Base-by-base conservation (phyloP, 108 stramenopile genomes). In the Mediolabrus comicus region DNA sequence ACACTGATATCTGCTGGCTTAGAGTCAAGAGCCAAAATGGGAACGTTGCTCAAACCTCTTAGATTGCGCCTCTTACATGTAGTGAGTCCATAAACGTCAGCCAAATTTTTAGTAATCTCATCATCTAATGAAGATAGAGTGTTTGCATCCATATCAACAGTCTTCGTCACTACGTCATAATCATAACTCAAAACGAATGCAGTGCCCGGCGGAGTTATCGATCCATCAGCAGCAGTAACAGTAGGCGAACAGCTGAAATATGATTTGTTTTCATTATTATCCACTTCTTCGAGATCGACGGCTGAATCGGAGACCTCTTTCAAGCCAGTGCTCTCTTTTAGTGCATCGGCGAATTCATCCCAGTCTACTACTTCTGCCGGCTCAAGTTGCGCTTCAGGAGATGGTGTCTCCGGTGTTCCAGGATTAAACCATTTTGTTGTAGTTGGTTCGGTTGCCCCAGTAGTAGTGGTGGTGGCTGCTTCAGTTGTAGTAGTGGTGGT, bases 171-270 rank as follows among this genome's bases (percentile, higher is more conserved):
- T n/a, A n/a, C 27, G 5, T 69, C 68, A 41, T 69, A 69, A 39
- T 69, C 68, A 41, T 69, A 69, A 0, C 27, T 41, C 41, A 69
- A 57, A 13, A n/a, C 7, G 5, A 68, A 12, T 27, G 14, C 39
- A 14, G 4, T 38, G 3, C 34, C 65, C 35, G 35, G 53, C 13
- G 28, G 13, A 19, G 53, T 14, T 6, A 12, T 35, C 1, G 29
- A 24, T 3, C 46, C 46, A 22, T 24, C 46, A 6, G 19, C 46
- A 22, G 46, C 22, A 17, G n/a, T n/a, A 9, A 8, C 22, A 49
- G 46, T 17, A 49, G 46, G n/a, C 22, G 46, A 49, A 3, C 46
- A 49, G 46, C 46, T 49, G 6, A 49, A 49, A 22, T 49, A 49
- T 49, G 46, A 49, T 49, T 49, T 49, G 7, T 17, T 22, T 49